A percentile compares a stretch with the other conserved stretches of the same genome.
phyloP scores from a whole-genome alignment of 345 rosid species.

The Rubroshorea leprosula region DNA sequence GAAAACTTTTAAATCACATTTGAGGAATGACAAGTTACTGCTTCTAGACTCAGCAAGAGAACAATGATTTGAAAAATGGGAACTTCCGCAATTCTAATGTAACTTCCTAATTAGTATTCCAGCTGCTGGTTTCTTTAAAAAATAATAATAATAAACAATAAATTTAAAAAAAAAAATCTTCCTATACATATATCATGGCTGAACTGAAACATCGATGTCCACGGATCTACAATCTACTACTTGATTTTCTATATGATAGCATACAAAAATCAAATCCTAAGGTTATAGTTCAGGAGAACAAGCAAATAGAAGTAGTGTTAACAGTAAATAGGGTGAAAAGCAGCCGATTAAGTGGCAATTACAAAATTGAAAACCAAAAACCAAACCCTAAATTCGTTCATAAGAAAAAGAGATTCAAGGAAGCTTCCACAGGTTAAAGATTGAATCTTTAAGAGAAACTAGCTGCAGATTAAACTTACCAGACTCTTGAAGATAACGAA shows the following conservation, averaged over 20 bases:
- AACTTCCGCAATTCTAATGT: too few species aligned
- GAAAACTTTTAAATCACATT: background rate
- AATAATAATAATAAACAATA: too few species aligned
- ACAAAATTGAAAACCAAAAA: slow-evolving; percentile 14
- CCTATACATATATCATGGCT: too few species aligned
- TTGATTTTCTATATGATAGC: background rate
- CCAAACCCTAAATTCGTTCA: slow-evolving; percentile 15
- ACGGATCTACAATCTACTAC: slow-evolving; percentile 18
- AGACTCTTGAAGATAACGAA: slow-evolving; percentile 94
- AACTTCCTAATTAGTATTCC: too few species aligned
- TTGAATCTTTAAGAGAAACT: background rate
- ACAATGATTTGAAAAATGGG: background rate
- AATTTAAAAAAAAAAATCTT: too few species aligned
- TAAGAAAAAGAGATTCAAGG: background rate
- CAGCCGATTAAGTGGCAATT: too few species aligned
- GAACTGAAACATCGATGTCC: background rate
- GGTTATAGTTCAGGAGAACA: too few species aligned
- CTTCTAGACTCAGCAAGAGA: background rate
- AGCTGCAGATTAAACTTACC: slow-evolving; percentile 35
- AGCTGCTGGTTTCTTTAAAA: too few species aligned
- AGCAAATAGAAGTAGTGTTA: background rate
- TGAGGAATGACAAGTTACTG: background rate
- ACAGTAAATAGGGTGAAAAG: background rate
- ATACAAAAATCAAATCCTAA: background rate
- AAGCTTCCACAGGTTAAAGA: background rate